Evolutionary conservation across 2,329 filamentous ascomycete genomes (phyloP), one percentile per base, ranked within the genome.

Genomic region (Rhinocladiella similis): DNA sequence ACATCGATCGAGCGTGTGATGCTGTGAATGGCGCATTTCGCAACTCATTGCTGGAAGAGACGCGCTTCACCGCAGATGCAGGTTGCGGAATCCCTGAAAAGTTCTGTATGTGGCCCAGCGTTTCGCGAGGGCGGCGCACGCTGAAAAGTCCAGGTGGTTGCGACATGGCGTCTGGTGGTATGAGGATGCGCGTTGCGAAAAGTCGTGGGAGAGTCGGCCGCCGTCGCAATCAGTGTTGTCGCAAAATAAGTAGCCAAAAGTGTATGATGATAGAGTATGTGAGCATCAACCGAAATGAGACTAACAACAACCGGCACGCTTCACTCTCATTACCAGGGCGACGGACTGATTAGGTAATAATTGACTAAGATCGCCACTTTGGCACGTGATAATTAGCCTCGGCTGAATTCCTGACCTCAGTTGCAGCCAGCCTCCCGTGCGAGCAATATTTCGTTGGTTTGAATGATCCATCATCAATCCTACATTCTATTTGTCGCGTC

Each of bases 91-190:
- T 90, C 19, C 85, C 84, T 18, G 89, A 89, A 72, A 91, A 93
- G 72, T 87, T 85, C 71, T 85, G 93, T 69, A 96, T 85, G 64
- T 86, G 87, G 63, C 88, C 92, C 58, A 97, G 84, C 52, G 94
- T 97, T 91, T 95, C 92, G 81, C 93, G 85, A 66, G 90, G 89
- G 69, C 92, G 88, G 75, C 91, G 91, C 72, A 95, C 90, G 70
- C 91, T 96, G 83, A 93, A 97, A 70, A 94, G 80, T 69, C 89
- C 89, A 60, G 86, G 85, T 69, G 95, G 90, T 77, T 94, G 90
- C 77, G 90, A 90, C 91, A 95, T 95, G 69, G 27, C 22, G 20
- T 9, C 42, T 46, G 10, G 38, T 20, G 16, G 1, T 19, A 5
- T 16, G 45, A 1, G 20, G 41, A 35, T 20, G 39, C 39, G 39